Percentiles rank a stretch among this genome's conserved stretches.
These are phyloP conservation scores for Daedaleopsis sinensis DNA, from an alignment of 768 basidiomycete genomes.

Conservation along the genomic window DNA sequence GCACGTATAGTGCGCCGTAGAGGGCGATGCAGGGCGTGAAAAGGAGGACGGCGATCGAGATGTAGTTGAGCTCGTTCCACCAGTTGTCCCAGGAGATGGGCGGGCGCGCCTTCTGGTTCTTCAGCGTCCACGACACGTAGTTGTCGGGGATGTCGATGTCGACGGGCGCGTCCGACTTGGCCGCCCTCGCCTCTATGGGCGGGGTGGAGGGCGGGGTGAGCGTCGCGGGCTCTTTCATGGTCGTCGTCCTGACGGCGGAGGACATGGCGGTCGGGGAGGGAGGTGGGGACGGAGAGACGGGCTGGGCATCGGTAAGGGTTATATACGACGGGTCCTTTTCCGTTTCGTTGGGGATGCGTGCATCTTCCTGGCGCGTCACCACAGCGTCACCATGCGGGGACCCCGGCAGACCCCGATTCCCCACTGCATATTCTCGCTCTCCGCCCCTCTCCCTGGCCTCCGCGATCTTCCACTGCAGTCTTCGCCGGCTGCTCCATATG, in stretches of 20 bases:
- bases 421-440: too few relatives aligned
- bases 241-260: slow-evolving; percentile 28
- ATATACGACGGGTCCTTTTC: slow-evolving; percentile 17
- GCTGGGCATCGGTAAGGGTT: slow-evolving; percentile 6
- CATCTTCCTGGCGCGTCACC: slow-evolving; percentile 8
- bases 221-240: slow-evolving; percentile 25
- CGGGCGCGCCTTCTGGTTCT: slow-evolving; percentile 50
- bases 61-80: slow-evolving; percentile 71
- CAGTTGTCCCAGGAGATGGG: slow-evolving; percentile 49
- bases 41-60: slow-evolving; percentile 73
- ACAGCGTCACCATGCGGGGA: slow-evolving; percentile 6
- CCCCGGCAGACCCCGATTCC: slow-evolving; percentile 18
- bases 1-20: slow-evolving; percentile 69
- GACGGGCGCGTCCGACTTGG: slow-evolving; percentile 30
- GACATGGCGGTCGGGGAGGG: slow-evolving; percentile 31
- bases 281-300: slow-evolving; percentile 12
- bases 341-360: slow-evolving; percentile 12
- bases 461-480: neutral
- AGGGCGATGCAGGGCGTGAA: slow-evolving; percentile 75
- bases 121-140: slow-evolving; percentile 58
- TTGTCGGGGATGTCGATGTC: slow-evolving; percentile 54
- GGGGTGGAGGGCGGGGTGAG: slow-evolving; percentile 24
- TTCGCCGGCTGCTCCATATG: neutral
- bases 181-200: slow-evolving; percentile 12
- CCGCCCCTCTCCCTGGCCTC: slow-evolving; percentile 1